A percentile compares a stretch with the other conserved stretches of the same genome.
Conservation (phyloP, 192 early-diverging fungal species). For the Phycomyces nitens region DNA sequence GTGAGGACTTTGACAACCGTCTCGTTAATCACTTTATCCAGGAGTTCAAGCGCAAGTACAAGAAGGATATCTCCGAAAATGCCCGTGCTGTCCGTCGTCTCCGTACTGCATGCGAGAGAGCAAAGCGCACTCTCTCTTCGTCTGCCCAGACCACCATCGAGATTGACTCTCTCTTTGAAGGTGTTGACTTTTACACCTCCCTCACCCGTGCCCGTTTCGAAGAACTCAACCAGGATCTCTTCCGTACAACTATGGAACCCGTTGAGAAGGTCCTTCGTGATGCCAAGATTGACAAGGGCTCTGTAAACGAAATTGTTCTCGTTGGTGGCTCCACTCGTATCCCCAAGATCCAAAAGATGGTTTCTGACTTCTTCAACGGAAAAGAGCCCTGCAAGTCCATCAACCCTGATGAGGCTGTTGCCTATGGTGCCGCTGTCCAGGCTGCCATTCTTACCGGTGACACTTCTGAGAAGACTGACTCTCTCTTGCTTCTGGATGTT, state of each 20-base stretch:
- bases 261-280: constrained; percentile 96
- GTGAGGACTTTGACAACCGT: constrained; percentile 99
- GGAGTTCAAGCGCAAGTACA: constrained; percentile 98
- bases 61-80: constrained; percentile 90
- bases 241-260: constrained; percentile 91
- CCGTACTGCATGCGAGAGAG: constrained; percentile 95
- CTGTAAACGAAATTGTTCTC: constrained; percentile 92
- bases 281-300: constrained; percentile 91
- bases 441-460: constrained; percentile 94
- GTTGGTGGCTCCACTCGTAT: constrained; percentile 99
- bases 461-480: constrained; percentile 93
- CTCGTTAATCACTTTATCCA: constrained; percentile 91
- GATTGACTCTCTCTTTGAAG: constrained; percentile 96
- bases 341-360: constrained; percentile 98
- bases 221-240: constrained; percentile 96
- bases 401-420: constrained; percentile 98
- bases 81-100: constrained; percentile 94
- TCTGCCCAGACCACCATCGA: constrained; percentile 92
- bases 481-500: constrained; percentile 91
- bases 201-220: constrained; percentile 99
- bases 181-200: constrained; percentile 97
- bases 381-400: constrained; percentile 95
- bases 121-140: constrained; percentile 94
- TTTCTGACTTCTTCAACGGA: constrained; percentile 96
- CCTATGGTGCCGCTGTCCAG: constrained; percentile 95